Percentiles rank a stretch among this genome's conserved stretches.
Evolutionary conservation across 352 stramenopile species (phyloP).

Genomic region (Globisporangium lucens): DNA sequence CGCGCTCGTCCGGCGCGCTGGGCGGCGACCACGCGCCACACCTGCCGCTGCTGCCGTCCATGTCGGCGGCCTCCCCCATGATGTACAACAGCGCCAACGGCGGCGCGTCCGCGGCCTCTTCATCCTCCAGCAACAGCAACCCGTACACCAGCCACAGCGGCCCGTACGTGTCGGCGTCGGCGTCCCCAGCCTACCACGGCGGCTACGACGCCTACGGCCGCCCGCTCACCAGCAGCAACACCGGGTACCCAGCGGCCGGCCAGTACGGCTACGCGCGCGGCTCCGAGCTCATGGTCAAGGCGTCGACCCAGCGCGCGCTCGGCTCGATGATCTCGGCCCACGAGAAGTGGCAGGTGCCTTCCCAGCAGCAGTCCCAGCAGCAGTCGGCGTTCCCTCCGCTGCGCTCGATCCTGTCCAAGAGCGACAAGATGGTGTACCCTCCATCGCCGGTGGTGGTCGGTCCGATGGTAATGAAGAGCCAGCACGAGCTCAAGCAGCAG

Average conservation of each 20-base stretch:
- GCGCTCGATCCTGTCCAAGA: conserved; percentile 19
- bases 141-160: background rate
- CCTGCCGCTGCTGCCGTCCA: conserved; percentile 13
- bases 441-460: background rate
- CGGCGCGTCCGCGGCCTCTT: background rate
- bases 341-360: conserved; percentile 18
- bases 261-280: conserved; percentile 9
- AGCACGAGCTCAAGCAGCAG: background rate
- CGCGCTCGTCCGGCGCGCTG: conserved; percentile 12
- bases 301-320: background rate
- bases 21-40: conserved; percentile 12
- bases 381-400: conserved; percentile 14
- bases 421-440: conserved; percentile 10
- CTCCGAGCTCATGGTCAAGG: background rate
- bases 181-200: conserved; percentile 2
- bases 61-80: conserved; percentile 4
- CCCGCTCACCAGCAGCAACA: background rate
- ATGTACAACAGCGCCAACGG: background rate
- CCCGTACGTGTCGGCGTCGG: conserved; percentile 7
- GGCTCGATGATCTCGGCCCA: conserved; percentile 12
- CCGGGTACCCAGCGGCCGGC: background rate
- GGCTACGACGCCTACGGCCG: conserved; percentile 20
- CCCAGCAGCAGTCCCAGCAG: conserved; percentile 5
- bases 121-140: background rate
- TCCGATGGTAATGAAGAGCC: conserved; percentile 27